phyloP scores from a whole-genome alignment of 768 basidiomycete species.

The Leccinellum luteum region DNA sequence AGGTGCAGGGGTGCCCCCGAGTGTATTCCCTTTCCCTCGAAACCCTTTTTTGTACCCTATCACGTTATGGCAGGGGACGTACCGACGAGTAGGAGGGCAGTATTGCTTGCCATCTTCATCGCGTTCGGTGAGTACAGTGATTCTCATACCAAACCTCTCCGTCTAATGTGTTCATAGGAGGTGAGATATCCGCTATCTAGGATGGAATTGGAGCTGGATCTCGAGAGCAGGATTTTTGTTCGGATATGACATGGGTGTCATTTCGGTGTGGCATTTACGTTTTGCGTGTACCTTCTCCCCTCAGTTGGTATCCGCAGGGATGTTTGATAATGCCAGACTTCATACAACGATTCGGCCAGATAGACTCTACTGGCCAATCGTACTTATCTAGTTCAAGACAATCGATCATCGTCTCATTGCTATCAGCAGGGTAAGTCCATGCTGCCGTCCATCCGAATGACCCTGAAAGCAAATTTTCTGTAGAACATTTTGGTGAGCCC shows the following conservation, averaged over 20 bases:
- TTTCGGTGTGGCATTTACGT: conserved; percentile 47
- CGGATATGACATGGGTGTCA: conserved; percentile 77
- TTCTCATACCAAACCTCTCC: neutral
- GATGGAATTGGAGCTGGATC: neutral
- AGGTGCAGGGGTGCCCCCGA: neutral
- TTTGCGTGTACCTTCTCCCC: conserved; percentile 2
- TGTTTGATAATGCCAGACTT: conserved; percentile 82
- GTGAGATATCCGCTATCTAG: conserved; percentile 9
- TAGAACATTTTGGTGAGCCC: conserved; percentile 52
- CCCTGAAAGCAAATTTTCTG: neutral
- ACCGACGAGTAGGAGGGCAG: conserved; percentile 61
- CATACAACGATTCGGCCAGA: conserved; percentile 61
- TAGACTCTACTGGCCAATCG: conserved; percentile 43
- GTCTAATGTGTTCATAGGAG: conserved; percentile 13
- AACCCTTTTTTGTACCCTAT: neutral
- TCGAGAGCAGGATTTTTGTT: conserved; percentile 52
- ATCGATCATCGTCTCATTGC: conserved; percentile 74
- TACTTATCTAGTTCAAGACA: conserved; percentile 62
- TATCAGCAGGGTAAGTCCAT: conserved; percentile 60
- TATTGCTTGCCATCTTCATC: conserved; percentile 65
- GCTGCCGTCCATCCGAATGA: neutral
- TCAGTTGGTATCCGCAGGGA: conserved; percentile 41
- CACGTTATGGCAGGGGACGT: conserved; percentile 38
- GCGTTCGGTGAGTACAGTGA: conserved; percentile 56
- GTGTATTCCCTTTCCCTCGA: neutral